phyloP scores from a whole-genome alignment of 805 yeast species.

The Wickerhamomyces silvicola region DNA sequence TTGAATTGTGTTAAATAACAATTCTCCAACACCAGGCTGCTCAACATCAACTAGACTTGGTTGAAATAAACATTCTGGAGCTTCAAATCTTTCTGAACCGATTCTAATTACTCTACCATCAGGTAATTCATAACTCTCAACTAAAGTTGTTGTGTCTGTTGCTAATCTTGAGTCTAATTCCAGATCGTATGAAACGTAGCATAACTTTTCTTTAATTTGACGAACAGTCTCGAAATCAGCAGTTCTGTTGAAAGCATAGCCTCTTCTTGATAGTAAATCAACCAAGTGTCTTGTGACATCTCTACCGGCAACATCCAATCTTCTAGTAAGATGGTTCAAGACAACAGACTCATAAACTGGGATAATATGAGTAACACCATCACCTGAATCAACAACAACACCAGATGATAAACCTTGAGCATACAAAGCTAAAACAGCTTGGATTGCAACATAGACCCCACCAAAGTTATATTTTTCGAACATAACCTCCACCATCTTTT shows the following conservation, averaged over 20 bases:
- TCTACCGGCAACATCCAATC: conserved; percentile 96
- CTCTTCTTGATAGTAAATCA: conserved; percentile 85
- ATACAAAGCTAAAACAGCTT: conserved; percentile 95
- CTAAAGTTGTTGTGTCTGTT: conserved; percentile 91
- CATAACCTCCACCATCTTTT: conserved; percentile 87
- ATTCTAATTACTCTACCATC: conserved; percentile 93
- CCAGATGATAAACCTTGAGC: conserved; percentile 97
- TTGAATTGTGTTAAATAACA: conserved; percentile 86
- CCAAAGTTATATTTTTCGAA: conserved; percentile 86
- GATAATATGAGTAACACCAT: conserved; percentile 96
- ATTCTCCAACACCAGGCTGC: conserved; percentile 95
- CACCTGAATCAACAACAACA: conserved; percentile 98
- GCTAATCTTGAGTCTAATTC: conserved; percentile 83
- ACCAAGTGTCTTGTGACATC: conserved; percentile 96
- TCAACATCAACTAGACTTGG: conserved; percentile 93
- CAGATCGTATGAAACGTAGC: conserved; percentile 92
- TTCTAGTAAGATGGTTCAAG: conserved; percentile 84
- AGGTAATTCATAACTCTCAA: conserved; percentile 87
- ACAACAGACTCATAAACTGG: conserved; percentile 97
- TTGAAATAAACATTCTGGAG: conserved; percentile 95
- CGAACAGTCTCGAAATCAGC: conserved; percentile 99
- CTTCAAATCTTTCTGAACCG: conserved; percentile 94
- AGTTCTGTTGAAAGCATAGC: conserved; percentile 96
- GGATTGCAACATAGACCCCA: conserved; percentile 93
- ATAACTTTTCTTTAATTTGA: conserved; percentile 92